Conservation (phyloP, 208 protist species). For the Crithidia acanthocephali region DNA sequence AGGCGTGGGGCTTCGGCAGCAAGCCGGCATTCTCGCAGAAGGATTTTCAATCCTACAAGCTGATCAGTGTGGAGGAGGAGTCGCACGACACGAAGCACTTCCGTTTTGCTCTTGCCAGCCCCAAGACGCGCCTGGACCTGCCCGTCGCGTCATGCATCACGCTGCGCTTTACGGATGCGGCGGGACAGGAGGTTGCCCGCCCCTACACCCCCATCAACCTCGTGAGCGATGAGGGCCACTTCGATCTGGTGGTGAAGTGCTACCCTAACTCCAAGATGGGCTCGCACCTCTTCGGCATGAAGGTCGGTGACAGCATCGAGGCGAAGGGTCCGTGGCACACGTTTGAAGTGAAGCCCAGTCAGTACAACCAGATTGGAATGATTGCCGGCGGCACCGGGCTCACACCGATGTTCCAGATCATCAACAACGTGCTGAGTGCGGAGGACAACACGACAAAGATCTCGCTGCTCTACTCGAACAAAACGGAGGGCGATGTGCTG, state of each 20-base stretch:
- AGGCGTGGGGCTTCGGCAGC: constrained; percentile 28
- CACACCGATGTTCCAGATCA: constrained; percentile 91
- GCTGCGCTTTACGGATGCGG: constrained; percentile 54
- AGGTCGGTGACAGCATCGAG: constrained; percentile 85
- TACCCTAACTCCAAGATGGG: constrained; percentile 92
- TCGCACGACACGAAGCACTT: constrained; percentile 74
- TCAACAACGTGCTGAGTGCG: constrained; percentile 64
- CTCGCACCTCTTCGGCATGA: constrained; percentile 81
- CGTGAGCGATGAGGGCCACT: constrained; percentile 52
- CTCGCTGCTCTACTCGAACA: constrained; percentile 79
- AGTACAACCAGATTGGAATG: constrained; percentile 85
- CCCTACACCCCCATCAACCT: constrained; percentile 84
- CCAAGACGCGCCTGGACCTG: constrained; percentile 44
- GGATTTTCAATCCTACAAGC: constrained; percentile 66
- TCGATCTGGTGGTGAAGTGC: constrained; percentile 82
- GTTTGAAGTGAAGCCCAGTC: constrained; percentile 62
- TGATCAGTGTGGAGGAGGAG: constrained; percentile 54
- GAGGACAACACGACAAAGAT: constrained; percentile 63
- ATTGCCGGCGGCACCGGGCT: constrained; percentile 90
- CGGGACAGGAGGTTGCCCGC: constrained; percentile 68
- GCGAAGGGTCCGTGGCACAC: constrained; percentile 81
- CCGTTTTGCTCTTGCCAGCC: constrained; percentile 56
- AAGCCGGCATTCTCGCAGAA: constrained; percentile 63
- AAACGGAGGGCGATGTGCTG: constrained; percentile 84
- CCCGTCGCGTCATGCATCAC: constrained; percentile 71